These are phyloP conservation scores for Pythium rishiriense DNA, from an alignment of 352 stramenopile genomes.

Conservation along the genomic window DNA sequence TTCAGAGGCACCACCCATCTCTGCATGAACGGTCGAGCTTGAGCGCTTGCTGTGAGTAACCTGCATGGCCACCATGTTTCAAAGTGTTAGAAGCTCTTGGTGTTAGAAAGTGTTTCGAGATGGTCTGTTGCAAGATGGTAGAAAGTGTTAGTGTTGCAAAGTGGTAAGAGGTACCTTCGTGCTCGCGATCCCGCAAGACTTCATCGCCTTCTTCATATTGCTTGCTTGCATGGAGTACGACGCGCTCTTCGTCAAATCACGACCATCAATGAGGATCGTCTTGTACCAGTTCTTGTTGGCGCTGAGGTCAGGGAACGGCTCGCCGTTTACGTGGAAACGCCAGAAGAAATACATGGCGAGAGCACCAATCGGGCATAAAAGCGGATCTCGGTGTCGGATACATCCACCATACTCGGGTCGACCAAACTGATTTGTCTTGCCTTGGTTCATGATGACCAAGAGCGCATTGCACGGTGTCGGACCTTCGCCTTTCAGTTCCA, in stretches of 20 bases:
- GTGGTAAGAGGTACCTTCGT: constrained; percentile 7
- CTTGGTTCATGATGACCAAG: not conserved
- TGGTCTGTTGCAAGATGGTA: constrained; percentile 1
- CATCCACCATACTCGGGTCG: not conserved
- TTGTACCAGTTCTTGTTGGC: constrained; percentile 1
- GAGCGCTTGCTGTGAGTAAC: not conserved
- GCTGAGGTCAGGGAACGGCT: not conserved
- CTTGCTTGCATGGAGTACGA: constrained; percentile 8
- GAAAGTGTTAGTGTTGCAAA: not conserved
- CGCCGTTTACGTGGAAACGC: not conserved
- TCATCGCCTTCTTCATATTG: constrained; percentile 8
- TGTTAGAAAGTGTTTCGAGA: constrained; percentile 1
- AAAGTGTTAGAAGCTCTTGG: not conserved
- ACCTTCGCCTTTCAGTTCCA: not conserved
- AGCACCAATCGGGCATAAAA: not conserved
- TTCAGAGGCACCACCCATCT: not conserved
- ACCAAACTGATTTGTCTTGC: not conserved
- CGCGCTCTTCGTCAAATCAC: not conserved
- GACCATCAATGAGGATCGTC: not conserved
- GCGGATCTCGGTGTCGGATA: not conserved
- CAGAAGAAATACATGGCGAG: not conserved
- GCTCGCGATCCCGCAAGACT: not conserved
- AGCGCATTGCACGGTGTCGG: not conserved
- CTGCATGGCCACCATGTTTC: not conserved
- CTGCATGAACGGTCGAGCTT: constrained; percentile 7